Conservation (phyloP, 1,139 yeast genomes). For the Suhomyces bolitotheri region DNA sequence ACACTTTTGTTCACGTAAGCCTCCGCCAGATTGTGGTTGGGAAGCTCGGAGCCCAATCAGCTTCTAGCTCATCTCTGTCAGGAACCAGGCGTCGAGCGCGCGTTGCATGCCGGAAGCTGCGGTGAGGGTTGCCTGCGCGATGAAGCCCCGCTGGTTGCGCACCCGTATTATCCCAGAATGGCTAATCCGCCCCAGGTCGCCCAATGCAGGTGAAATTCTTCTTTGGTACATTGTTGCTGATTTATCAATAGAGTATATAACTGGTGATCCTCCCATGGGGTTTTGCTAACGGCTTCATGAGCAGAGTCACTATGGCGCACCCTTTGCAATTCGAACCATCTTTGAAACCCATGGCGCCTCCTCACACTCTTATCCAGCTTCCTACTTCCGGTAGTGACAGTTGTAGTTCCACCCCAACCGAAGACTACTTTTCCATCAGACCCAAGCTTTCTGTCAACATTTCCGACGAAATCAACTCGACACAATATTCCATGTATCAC, state of each 20-base stretch:
- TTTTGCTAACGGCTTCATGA: too few relatives aligned
- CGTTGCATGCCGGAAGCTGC: too few relatives aligned
- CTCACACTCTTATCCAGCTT: background rate
- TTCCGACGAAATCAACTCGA: slow-evolving; percentile 13
- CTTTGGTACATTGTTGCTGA: slow-evolving; percentile 7
- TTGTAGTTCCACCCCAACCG: slow-evolving; percentile 12
- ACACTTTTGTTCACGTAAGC: too few relatives aligned
- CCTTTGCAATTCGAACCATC: slow-evolving; percentile 8
- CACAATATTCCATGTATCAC: slow-evolving; percentile 11
- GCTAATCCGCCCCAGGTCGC: slow-evolving; percentile 4
- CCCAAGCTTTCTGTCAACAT: slow-evolving; percentile 16
- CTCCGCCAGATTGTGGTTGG: too few relatives aligned
- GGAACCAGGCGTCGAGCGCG: too few relatives aligned
- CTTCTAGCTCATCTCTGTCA: too few relatives aligned
- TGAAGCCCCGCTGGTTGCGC: slow-evolving; percentile 6
- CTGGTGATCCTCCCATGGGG: too few relatives aligned
- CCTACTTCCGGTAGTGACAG: slow-evolving; percentile 9
- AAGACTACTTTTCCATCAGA: slow-evolving; percentile 18
- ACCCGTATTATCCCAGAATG: slow-evolving; percentile 10
- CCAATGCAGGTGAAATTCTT: slow-evolving; percentile 12
- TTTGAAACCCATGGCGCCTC: slow-evolving; percentile 4
- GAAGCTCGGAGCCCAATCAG: too few relatives aligned
- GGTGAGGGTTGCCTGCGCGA: too few relatives aligned
- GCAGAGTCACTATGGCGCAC: slow-evolving; percentile 2
- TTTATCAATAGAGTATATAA: slow-evolving; percentile 2